phyloP scores from a whole-genome alignment of 1,139 yeast genomes.

The Blastobotrys arbuscula region DNA sequence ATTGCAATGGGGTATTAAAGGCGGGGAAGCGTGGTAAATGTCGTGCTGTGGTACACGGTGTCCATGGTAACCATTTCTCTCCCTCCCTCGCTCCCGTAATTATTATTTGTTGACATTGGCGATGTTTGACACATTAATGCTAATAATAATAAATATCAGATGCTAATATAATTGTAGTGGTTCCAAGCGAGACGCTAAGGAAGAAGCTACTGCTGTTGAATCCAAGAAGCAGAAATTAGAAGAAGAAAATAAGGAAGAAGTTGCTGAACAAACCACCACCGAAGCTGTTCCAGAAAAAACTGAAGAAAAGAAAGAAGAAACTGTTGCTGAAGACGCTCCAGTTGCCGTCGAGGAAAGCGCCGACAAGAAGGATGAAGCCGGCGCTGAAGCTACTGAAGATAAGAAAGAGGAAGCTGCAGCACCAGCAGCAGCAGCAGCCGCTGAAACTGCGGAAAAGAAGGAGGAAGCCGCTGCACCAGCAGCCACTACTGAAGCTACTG shows the following conservation, averaged over 20 bases:
- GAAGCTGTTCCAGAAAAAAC: slow-evolving; percentile 3
- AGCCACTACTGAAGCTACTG: not conserved
- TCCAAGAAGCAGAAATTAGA: slow-evolving; percentile 13
- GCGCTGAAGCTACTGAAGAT: slow-evolving; percentile 1
- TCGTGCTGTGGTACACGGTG: too few species aligned
- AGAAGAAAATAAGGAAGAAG: slow-evolving; percentile 4
- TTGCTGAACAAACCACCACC: slow-evolving; percentile 1
- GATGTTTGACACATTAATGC: too few species aligned
- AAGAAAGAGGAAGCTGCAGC: not conserved
- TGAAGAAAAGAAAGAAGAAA: slow-evolving; percentile 1
- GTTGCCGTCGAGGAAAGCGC: not conserved
- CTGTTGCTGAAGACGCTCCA: not conserved
- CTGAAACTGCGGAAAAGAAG: too few species aligned
- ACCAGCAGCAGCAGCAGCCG: slow-evolving; percentile 1
- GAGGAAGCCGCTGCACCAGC: not conserved
- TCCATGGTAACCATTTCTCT: too few species aligned
- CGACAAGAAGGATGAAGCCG: not conserved
- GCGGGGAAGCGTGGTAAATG: too few species aligned
- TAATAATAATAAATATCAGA: not conserved
- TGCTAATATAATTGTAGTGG: slow-evolving; percentile 3
- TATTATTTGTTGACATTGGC: too few species aligned
- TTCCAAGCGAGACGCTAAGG: slow-evolving; percentile 14
- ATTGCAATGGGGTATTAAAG: too few species aligned
- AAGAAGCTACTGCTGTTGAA: slow-evolving; percentile 11
- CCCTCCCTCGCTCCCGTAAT: too few species aligned